Conservation (phyloP, 2,329 filamentous ascomycete species). For the Hirsutella rhossiliensis region DNA sequence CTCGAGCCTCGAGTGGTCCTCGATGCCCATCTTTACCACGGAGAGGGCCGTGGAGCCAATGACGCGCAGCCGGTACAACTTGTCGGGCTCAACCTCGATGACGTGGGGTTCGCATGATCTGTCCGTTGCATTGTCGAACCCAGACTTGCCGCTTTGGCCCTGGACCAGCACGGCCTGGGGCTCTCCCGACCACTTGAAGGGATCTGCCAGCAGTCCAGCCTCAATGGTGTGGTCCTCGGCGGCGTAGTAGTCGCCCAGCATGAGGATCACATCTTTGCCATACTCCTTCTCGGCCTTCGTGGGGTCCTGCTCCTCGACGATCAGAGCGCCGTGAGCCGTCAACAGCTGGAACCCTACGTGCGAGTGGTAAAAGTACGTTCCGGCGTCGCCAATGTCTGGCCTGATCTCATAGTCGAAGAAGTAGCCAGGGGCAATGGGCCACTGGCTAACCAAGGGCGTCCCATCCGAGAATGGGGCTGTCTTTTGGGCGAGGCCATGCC, state of each 20-base stretch:
- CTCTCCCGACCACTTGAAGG: conserved; percentile 48
- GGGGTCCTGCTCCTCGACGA: conserved; percentile 42
- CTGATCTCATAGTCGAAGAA: conserved; percentile 57
- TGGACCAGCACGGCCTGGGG: conserved; percentile 21
- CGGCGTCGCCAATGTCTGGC: conserved; percentile 37
- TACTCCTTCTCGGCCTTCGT: conserved; percentile 39
- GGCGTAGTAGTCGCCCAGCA: conserved; percentile 44
- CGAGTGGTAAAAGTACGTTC: conserved; percentile 57
- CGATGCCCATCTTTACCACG: conserved; percentile 39
- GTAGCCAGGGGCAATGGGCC: conserved; percentile 47
- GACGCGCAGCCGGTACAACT: conserved; percentile 48
- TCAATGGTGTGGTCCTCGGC: conserved; percentile 40
- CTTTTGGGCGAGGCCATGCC: conserved; percentile 50
- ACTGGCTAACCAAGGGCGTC: conserved; percentile 46
- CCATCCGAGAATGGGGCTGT: conserved; percentile 53
- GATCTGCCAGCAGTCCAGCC: conserved; percentile 30
- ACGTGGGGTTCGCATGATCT: conserved; percentile 24
- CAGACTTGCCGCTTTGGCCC: conserved; percentile 1
- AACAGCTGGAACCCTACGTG: conserved; percentile 51
- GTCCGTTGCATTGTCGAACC: neutral
- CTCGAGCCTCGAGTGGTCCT: conserved; percentile 39
- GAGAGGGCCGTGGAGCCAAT: conserved; percentile 46
- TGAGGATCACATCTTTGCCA: conserved; percentile 45
- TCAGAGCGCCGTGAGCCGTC: conserved; percentile 42
- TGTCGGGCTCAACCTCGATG: conserved; percentile 45